Base-by-base conservation (phyloP, 345 rosid genomes). In the Eucalyptus curtisii region DNA sequence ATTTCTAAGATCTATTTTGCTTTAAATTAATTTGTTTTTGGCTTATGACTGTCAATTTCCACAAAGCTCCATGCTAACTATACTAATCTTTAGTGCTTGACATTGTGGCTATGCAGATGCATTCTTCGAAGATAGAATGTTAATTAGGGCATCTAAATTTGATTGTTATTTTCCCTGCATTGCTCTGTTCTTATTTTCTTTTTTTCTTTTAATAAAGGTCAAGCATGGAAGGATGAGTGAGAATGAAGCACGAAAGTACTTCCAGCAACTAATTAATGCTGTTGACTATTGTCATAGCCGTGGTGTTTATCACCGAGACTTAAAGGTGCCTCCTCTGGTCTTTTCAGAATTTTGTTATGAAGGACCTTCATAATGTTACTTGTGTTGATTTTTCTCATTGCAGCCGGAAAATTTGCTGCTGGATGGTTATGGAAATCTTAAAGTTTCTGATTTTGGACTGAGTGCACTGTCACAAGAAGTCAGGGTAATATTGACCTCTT, bases 401-500 rank as follows among this genome's bases (percentile, higher is more conserved):
- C 95, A 97, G 99, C 99, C 98, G 33, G 99, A 98, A 89, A 98
- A 98, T 91, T 89, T 98, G 91, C 95, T 98, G 4, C 91, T 97
- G 93, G 99, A 97, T 94, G 92, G 96, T 7, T 88, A 88, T 90
- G 99, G 98, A 80, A 96, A 95, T 93, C 98, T 98, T 88, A 98
- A 96, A 93, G 98, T 98, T 91, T 97, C 99, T 57, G 99, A 98
- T 93, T 98, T 97, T 91, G 99, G 99, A 91, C 90, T 97, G 92
- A 98, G 99, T 94, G 99, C 99, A 24, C 90, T 98, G 92, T 98
- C 99, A 44, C 96, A 93, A 87, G 98, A 98, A 98, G 95, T 98
- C 93, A 93, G 97, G 99, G 99, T 97, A 97, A 93, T 86, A 85
- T 68, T 88, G 48, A 66, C 47, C 47, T 40, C 84, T 76, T 76